Evolutionary conservation across 2,329 filamentous ascomycete species (phyloP), one percentile per base, ranked within the genome.

Genomic region (Pseudocercospora fijiensis): DNA sequence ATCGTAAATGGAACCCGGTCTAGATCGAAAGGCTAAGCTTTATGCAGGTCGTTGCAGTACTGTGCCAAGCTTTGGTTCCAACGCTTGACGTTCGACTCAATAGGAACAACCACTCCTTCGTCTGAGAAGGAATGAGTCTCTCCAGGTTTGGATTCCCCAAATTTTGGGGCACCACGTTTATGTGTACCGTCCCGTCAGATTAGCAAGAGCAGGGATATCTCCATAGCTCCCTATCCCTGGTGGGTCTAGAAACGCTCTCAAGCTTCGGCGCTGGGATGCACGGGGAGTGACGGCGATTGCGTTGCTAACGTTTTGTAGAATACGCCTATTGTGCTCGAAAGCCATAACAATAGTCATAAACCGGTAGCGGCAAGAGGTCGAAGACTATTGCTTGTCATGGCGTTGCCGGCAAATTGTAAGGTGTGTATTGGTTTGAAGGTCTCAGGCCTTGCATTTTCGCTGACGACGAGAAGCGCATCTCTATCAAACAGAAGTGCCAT

Each of bases 371-470:
- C 53, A 22, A 20, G 30, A 41, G 6, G 2, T 41, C 6, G 16
- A 20, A 26, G n/a, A 52, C 20, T 18, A 22, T 49, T 6, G 59
- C 11, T 10, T 64, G 61, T 8, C 4, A 68, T 68, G 66, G 58
- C 33, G 13, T 49, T 67, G 22, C 66, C 65, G 33, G 53, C 22
- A 41, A 65, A 62, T 22, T 67, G 65, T 63, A 67, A 67, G 65
- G 68, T 68, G 53, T 60, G 52, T 61, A 45, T 20, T 7, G 6
- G 8, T 41, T 1, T 56, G 8, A 24, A 37, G 27, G n/a, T 20
- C 26, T 18, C 13, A 22, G 16, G 13, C n/a, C n/a, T n/a, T 10
- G 20, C 7, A 55, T n/a, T 22, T 30, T 33, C 26, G 13, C 55
- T 64, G 57, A 64, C 24, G 30, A 11, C 4, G n/a, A 22, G 9